Evolutionary conservation across 1,284 basidiomycete genomes (phyloP).

Genomic region (Boletus putidus): DNA sequence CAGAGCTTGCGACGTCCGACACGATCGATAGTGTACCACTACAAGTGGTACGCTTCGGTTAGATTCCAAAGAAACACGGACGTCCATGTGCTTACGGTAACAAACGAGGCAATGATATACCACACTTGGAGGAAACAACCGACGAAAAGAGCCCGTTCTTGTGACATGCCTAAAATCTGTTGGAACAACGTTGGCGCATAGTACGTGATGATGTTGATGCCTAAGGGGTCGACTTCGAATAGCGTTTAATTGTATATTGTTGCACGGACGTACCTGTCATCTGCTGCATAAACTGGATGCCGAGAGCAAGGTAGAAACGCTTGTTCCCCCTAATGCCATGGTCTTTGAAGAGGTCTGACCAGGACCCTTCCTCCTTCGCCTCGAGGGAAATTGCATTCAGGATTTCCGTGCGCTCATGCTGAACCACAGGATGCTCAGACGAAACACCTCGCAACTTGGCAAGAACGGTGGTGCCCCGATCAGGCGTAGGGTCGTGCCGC

Average conservation of each 20-base stretch:
- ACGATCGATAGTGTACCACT: slow-evolving; percentile 23
- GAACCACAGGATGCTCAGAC: slow-evolving; percentile 9
- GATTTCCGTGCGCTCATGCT: slow-evolving; percentile 14
- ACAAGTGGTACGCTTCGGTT: neutral
- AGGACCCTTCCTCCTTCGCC: slow-evolving; percentile 13
- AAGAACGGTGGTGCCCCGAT: slow-evolving; percentile 17
- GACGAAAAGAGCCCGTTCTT: slow-evolving; percentile 16
- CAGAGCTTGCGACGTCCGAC: slow-evolving; percentile 22
- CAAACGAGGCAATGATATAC: slow-evolving; percentile 19
- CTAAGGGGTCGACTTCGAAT: neutral
- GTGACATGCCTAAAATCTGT: slow-evolving; percentile 18
- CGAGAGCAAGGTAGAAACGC: slow-evolving; percentile 19
- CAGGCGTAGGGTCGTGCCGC: slow-evolving; percentile 13
- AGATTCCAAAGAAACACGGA: neutral
- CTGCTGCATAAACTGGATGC: slow-evolving; percentile 23
- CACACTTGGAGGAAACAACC: slow-evolving; percentile 22
- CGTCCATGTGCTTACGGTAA: slow-evolving; percentile 7
- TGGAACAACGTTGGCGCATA: slow-evolving; percentile 20
- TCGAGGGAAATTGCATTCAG: slow-evolving; percentile 16
- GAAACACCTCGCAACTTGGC: slow-evolving; percentile 17
- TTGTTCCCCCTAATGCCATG: slow-evolving; percentile 16
- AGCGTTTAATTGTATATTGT: neutral
- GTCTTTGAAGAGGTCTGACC: slow-evolving; percentile 20
- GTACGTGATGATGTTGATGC: slow-evolving; percentile 23
- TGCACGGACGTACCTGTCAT: slow-evolving; percentile 15